Base-by-base conservation (phyloP, 352 stramenopile genomes). In the Globisporangium camurandrum region DNA sequence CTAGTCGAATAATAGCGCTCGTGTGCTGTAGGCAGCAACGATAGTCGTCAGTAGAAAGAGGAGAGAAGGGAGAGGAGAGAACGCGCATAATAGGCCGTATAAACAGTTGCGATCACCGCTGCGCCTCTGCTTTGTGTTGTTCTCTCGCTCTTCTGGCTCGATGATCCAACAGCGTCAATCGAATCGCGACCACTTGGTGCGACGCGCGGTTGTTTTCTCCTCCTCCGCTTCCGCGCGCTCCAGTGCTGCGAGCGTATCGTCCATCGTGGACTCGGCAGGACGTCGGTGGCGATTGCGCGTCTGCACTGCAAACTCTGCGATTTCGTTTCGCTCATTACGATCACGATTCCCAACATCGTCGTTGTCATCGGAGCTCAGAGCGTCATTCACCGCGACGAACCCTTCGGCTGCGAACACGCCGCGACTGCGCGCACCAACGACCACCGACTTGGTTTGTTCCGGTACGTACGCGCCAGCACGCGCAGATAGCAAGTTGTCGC, bases 321-420 rank as follows among this genome's bases (percentile, higher is more conserved):
- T 38, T 23, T 33, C 20, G 38, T 0, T n/a, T n/a, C n/a, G n/a
- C n/a, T n/a, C n/a, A n/a, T n/a, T n/a, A n/a, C n/a, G n/a, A n/a
- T n/a, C n/a, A n/a, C n/a, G n/a, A n/a, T n/a, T n/a, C n/a, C n/a
- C n/a, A n/a, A n/a, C n/a, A n/a, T 49, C 42, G 2, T 62, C 63
- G 46, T 71, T 62, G 2, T 76, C 59, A 17, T 59, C 64, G 9
- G 65, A 75, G 26, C 64, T 64, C 14, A 37, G 54, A 9, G 68
- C 61, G 19, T 67, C 74, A 27, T 86, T 86, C 4, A 84, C 74
- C 14, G 65, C 74, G 2, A 84, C 63, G 49, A 86, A 86, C 0
- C 74, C 71, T 6, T 66, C 57, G 3, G 71, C 62, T 37, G 69
- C 71, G 14, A 86, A 54, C 23, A 57, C 34, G 3, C 59, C 55